Conservation (phyloP, 176 grass and related monocot species). For the Oryza rufipogon region DNA sequence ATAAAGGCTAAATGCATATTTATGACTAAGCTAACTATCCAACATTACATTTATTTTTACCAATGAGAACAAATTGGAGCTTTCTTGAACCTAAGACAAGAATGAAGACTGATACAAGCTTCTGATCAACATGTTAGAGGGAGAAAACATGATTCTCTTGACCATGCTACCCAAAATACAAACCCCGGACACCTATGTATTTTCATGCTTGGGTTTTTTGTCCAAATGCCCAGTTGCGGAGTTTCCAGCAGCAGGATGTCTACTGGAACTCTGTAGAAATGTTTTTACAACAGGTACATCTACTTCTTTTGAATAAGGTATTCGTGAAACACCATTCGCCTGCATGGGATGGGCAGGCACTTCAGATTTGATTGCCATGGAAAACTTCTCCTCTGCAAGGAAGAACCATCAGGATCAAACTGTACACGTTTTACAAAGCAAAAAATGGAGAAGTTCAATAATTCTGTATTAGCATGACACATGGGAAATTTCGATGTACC, state of each 20-base stretch:
- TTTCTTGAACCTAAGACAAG: conserved; percentile 52
- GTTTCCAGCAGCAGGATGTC: conserved; percentile 50
- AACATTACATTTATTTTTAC: conserved; percentile 59
- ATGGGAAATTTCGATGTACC: conserved; percentile 51
- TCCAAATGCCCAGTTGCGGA: conserved; percentile 51
- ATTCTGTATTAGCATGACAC: conserved; percentile 30
- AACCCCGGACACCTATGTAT: conserved; percentile 41
- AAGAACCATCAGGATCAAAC: conserved; percentile 44
- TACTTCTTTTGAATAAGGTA: conserved; percentile 42
- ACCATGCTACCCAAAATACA: conserved; percentile 51
- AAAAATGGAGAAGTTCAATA: neutral
- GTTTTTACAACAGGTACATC: conserved; percentile 60
- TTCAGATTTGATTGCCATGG: conserved; percentile 64
- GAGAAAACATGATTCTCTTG: conserved; percentile 41
- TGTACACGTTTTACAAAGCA: conserved; percentile 16
- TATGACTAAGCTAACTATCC: conserved; percentile 50
- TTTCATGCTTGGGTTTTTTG: conserved; percentile 60
- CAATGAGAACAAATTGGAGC: conserved; percentile 39
- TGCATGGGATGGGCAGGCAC: conserved; percentile 50
- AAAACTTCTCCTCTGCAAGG: conserved; percentile 62
- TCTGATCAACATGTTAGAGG: conserved; percentile 43
- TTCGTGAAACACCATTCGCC: conserved; percentile 57
- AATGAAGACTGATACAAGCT: conserved; percentile 50
- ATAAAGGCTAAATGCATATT: conserved; percentile 27
- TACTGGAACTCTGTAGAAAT: conserved; percentile 59